A percentile compares a stretch with the other conserved stretches of the same genome.
Conservation (phyloP, 1,139 yeast species). For the Diutina rugosa region DNA sequence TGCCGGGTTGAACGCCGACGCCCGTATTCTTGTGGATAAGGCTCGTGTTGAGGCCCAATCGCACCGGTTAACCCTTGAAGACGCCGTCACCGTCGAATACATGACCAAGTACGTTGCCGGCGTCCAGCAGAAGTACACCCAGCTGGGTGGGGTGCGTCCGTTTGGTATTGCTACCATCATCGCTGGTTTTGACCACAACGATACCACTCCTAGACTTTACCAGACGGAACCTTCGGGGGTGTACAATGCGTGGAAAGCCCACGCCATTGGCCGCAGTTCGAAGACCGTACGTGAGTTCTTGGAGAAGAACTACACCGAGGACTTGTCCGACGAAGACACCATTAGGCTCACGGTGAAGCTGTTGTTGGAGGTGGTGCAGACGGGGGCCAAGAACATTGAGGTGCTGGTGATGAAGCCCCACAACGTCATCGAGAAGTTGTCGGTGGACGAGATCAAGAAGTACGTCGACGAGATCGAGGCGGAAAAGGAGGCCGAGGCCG, state of each 20-base stretch:
- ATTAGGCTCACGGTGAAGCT: constrained; percentile 76
- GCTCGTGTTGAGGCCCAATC: constrained; percentile 97
- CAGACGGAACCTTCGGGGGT: constrained; percentile 98
- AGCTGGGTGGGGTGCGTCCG: constrained; percentile 93
- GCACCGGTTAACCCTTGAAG: constrained; percentile 88
- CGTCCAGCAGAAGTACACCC: constrained; percentile 95
- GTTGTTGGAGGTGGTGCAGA: constrained; percentile 89
- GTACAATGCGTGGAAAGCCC: constrained; percentile 98
- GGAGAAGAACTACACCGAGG: constrained; percentile 80
- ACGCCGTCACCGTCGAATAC: constrained; percentile 85
- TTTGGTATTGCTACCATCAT: constrained; percentile 90
- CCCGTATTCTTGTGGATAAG: constrained; percentile 85
- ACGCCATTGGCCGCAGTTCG: constrained; percentile 90
- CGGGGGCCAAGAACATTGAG: constrained; percentile 94
- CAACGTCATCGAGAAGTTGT: constrained; percentile 36
- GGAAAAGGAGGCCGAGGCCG: constrained; percentile 85
- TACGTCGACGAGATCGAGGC: constrained; percentile 78
- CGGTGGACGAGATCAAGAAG: constrained; percentile 61
- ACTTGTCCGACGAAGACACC: constrained; percentile 59
- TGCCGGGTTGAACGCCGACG: constrained; percentile 97
- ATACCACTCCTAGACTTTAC: constrained; percentile 67
- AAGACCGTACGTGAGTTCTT: constrained; percentile 92
- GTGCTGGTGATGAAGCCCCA: constrained; percentile 76
- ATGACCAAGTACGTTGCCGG: constrained; percentile 93
- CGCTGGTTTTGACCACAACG: constrained; percentile 91